Base-by-base conservation (phyloP, 164 flowering plant genomes). In the Paratinospora sagittata region DNA sequence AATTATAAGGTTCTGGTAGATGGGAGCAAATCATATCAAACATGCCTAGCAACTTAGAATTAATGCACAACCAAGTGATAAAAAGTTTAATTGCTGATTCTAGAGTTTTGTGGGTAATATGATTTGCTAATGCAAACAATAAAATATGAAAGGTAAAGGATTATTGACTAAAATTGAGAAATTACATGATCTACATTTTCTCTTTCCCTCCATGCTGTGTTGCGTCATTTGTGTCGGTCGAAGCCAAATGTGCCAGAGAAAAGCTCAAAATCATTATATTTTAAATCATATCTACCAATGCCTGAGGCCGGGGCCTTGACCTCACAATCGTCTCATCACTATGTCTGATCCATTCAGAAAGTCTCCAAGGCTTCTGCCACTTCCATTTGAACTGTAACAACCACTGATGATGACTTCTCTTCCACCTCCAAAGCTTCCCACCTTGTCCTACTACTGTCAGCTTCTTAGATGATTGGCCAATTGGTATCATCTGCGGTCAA, bases 291-390 rank as follows among this genome's bases (percentile, higher is more conserved):
- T 82, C 83, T 52, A 79, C 77, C 72, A 86, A 83, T 71, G 87
- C 83, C 33, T 86, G 94, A 13, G 80, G 83, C 74, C 96, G 90
- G 49, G 93, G 91, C 79, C 70, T 88, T 69, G 92, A 66, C 74
- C 88, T 87, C 76, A 85, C 82, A 39, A 95, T 76, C 21, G 96
- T 91, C 79, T 92, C 96, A 76, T 92, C 99, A 77, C 97, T 90
- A 80, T 90, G 99, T 68, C 88, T 87, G 71, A 95, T 95, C 90
- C 78, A 84, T 77, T 95, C 99, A n/a, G 99, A 92, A 26, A 95
- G 91, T 79, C 88, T 89, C 99, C 99, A 95, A 43, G 99, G 99
- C 76, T 95, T 95, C 80, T 95, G 99, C 99, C 99, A 95, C 75
- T 92, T 92, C 97, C 97, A 95, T 76, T 95, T 95, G 82, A 92